Percentiles rank a stretch among this genome's conserved stretches.
Conservation (phyloP, 257 asterid species). For the Salvia hispanica region DNA sequence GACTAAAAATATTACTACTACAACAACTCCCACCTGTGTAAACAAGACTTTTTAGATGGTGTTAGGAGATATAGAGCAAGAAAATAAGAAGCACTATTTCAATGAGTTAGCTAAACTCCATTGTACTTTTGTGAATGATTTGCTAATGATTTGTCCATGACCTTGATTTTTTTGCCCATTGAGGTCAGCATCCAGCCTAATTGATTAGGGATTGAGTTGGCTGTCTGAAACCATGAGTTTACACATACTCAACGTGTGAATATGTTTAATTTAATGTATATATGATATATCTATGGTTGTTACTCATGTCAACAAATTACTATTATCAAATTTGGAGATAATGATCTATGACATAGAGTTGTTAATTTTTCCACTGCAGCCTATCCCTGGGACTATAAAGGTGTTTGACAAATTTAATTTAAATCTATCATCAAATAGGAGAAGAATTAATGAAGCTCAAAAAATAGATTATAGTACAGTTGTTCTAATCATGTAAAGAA, state of each 20-base stretch:
- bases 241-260: neutral
- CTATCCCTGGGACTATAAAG: neutral
- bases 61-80: constrained; percentile 15
- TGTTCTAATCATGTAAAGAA: too few species aligned
- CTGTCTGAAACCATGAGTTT: neutral
- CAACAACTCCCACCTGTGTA: constrained; percentile 80
- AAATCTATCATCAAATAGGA: constrained; percentile 11
- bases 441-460: constrained; percentile 15
- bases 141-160: neutral
- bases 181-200: constrained; percentile 27
- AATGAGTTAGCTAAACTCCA: constrained; percentile 31
- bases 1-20: constrained; percentile 38
- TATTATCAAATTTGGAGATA: neutral
- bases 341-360: neutral
- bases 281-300: too few species aligned
- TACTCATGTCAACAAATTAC: neutral
- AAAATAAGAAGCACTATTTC: constrained; percentile 26
- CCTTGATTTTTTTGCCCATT: constrained; percentile 19
- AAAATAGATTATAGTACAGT: too few species aligned
- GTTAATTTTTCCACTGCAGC: neutral
- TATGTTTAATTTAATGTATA: neutral
- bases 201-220: constrained; percentile 14
- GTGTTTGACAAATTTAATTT: constrained; percentile 3
- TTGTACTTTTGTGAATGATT: constrained; percentile 12
- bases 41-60: constrained; percentile 46